Base-by-base conservation (phyloP, 1,139 yeast genomes). In the Lodderomyces parapsilosis region DNA sequence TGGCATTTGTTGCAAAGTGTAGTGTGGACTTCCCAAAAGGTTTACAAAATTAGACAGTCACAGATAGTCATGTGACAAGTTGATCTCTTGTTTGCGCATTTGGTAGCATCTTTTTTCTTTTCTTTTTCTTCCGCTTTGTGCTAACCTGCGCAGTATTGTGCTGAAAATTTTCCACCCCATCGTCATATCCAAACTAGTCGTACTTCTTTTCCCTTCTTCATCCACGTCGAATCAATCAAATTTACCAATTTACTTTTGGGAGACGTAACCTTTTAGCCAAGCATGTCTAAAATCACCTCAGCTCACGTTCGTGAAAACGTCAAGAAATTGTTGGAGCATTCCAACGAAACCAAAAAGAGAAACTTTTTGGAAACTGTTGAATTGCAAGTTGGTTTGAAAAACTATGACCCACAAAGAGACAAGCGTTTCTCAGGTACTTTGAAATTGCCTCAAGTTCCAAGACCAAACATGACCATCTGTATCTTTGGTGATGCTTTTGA, bases 381-480 rank as follows among this genome's bases (percentile, higher is more conserved):
- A 81, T 86, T 94, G 74, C 99, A 94, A 82, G 96, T 94, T 68
- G 99, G 99, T 76, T 85, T 94, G 69, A 94, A 94, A 93, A 93
- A 93, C 96, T 94, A 94, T 81, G 99, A 94, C 78, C 98, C 99
- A 73, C 99, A 94, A 83, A 91, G 99, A 87, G 99, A 94, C 80
- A 94, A 94, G 93, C 98, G 99, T 89, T 94, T 94, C 98, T 91
- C 98, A 74, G 99, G 99, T 82, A 72, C 98, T 70, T 86, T 94
- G 81, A 93, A 86, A 81, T 84, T 94, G 68, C 99, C 99, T 71
- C 85, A 85, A 72, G 96, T 95, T 62, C 99, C 99, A 81, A 94
- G 99, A 85, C 99, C 99, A 80, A 93, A 93, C 96, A 89, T 94
- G 98, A 88, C 98, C 78, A 78, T 94, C 81, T 94, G 99, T 81